Conservation (phyloP, 2,329 filamentous ascomycete genomes). For the Ophiosphaerella korrae region DNA sequence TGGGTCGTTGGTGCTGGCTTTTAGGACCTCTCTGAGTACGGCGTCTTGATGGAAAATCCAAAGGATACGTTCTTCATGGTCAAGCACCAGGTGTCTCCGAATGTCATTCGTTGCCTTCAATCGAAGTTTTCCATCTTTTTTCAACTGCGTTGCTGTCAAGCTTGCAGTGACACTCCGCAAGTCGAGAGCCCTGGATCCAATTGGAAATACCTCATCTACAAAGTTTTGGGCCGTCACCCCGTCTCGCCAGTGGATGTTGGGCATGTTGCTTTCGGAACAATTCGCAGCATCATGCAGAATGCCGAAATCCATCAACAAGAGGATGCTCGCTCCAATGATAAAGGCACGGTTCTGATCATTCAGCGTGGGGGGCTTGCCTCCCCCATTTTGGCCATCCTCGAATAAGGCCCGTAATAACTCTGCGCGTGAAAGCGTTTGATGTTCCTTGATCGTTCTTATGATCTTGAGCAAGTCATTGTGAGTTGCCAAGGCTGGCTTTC, state of each 20-base stretch:
- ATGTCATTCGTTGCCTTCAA: conserved; percentile 5
- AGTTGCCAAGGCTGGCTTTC: neutral
- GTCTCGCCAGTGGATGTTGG: neutral
- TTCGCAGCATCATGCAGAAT: conserved; percentile 1
- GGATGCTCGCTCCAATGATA: conserved; percentile 2
- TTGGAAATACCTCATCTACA: neutral
- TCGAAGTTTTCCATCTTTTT: neutral
- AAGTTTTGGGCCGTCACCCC: neutral
- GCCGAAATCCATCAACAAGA: neutral
- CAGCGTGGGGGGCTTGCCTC: neutral
- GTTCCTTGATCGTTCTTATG: neutral
- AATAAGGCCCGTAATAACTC: neutral
- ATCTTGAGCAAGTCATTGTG: neutral
- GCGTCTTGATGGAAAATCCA: conserved; percentile 13
- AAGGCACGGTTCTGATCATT: neutral
- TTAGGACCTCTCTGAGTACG: conserved; percentile 11
- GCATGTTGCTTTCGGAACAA: neutral
- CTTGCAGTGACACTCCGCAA: neutral
- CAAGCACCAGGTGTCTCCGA: conserved; percentile 6
- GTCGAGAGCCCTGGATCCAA: neutral
- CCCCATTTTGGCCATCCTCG: neutral
- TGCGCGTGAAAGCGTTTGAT: neutral
- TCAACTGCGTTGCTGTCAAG: neutral
- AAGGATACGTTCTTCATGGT: neutral
- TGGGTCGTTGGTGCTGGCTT: neutral